Evolutionary conservation across 148 eudicot genomes (phyloP).

Genomic region (Arbutus unedo): DNA sequence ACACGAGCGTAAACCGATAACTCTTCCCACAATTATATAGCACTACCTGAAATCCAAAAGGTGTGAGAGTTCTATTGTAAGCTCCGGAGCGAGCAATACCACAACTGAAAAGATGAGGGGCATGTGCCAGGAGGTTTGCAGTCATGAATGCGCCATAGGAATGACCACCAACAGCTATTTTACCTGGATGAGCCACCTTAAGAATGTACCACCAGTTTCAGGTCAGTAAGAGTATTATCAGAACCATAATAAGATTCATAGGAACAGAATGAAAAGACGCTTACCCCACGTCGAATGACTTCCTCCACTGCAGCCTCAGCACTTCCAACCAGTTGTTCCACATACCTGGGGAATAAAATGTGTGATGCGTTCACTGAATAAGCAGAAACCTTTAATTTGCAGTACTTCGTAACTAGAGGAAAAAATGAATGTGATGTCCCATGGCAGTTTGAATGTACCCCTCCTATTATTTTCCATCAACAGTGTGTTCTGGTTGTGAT

Average conservation of each 20-base stretch:
- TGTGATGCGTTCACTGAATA: background rate
- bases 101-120: slow-evolving; percentile 92
- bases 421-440: background rate
- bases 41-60: slow-evolving; percentile 93
- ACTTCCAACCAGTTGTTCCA: slow-evolving; percentile 88
- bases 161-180: slow-evolving; percentile 96
- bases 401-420: background rate
- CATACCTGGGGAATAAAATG: slow-evolving; percentile 51
- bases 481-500: background rate
- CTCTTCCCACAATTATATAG: background rate
- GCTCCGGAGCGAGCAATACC: slow-evolving; percentile 98
- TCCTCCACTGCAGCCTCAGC: slow-evolving; percentile 98
- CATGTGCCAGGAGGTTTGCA: slow-evolving; percentile 94
- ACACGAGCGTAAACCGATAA: background rate
- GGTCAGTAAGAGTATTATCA: background rate
- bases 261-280: slow-evolving; percentile 22
- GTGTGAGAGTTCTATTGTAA: slow-evolving; percentile 93
- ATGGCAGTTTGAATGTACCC: background rate
- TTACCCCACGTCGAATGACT: slow-evolving; percentile 80
- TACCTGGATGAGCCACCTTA: slow-evolving; percentile 91
- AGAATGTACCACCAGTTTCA: slow-evolving; percentile 1
- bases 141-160: slow-evolving; percentile 99
- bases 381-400: background rate
- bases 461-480: background rate
- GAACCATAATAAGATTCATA: background rate